Evolutionary conservation across 768 basidiomycete genomes (phyloP).

Genomic region (Candolleomyces eurysporus): DNA sequence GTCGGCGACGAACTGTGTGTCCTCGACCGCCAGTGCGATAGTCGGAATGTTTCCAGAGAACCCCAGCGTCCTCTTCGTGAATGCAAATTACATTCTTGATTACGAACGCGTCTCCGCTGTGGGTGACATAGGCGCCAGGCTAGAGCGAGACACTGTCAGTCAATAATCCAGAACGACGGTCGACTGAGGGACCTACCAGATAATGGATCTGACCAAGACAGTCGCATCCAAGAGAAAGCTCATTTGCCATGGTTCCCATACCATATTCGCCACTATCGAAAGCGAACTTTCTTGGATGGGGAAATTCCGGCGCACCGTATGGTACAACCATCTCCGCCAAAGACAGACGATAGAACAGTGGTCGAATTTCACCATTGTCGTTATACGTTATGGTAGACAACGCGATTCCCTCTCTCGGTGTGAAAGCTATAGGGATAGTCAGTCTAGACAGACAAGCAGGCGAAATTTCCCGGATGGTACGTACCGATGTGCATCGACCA

Average conservation of each 20-base stretch:
- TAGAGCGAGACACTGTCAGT: slow-evolving; percentile 19
- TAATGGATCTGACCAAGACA: slow-evolving; percentile 88
- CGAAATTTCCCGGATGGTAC: slow-evolving; percentile 14
- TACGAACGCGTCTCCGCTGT: slow-evolving; percentile 69
- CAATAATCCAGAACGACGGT: too few species aligned
- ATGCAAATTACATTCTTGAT: slow-evolving; percentile 92
- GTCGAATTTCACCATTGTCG: slow-evolving; percentile 82
- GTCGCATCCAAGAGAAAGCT: slow-evolving; percentile 86
- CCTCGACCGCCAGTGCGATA: slow-evolving; percentile 80
- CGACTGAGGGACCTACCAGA: slow-evolving; percentile 43
- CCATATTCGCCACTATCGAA: slow-evolving; percentile 93
- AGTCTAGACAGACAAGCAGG: neutral
- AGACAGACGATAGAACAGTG: slow-evolving; percentile 82
- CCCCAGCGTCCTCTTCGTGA: slow-evolving; percentile 88
- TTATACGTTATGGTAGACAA: slow-evolving; percentile 86
- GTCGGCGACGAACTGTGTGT: slow-evolving; percentile 75
- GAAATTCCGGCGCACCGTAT: slow-evolving; percentile 80
- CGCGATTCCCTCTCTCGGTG: slow-evolving; percentile 78
- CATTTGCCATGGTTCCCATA: slow-evolving; percentile 90
- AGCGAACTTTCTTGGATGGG: slow-evolving; percentile 87
- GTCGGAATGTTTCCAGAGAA: slow-evolving; percentile 91
- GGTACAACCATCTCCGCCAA: slow-evolving; percentile 94
- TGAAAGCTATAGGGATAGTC: slow-evolving; percentile 50
- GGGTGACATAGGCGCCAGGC: slow-evolving; percentile 71
- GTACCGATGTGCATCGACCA: slow-evolving; percentile 91